These are phyloP conservation scores for Brassica nigra DNA, from an alignment of 345 rosid species.

Conservation along the genomic window DNA sequence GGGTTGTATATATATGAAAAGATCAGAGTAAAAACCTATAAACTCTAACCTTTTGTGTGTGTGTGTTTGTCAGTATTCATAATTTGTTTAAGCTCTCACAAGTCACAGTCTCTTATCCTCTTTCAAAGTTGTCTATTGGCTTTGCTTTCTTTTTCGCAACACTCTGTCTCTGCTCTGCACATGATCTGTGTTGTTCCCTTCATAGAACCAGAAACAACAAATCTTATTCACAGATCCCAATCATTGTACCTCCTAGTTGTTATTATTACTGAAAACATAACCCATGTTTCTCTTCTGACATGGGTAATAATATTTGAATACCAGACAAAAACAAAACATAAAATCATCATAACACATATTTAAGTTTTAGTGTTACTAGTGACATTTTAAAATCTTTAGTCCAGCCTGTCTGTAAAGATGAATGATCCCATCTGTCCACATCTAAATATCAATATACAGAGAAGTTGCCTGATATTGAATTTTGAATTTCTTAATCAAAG, in stretches of 20 bases:
- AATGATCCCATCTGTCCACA: conserved; percentile 20
- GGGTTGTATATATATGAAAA: neutral
- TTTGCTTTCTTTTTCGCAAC: conserved; percentile 25
- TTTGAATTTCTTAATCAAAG: conserved; percentile 18
- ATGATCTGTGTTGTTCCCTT: conserved; percentile 40
- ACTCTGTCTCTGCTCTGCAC: conserved; percentile 43
- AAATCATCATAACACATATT: conserved; percentile 22
- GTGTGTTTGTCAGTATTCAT: neutral
- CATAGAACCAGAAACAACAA: conserved; percentile 30
- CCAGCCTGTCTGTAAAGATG: conserved; percentile 39
- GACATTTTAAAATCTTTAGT: conserved; percentile 11
- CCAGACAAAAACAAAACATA: conserved; percentile 31
- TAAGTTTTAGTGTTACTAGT: conserved; percentile 4
- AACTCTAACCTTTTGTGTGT: neutral
- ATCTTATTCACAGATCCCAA: conserved; percentile 34
- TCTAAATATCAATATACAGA: neutral
- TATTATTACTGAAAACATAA: conserved; percentile 10
- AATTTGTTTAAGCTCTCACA: conserved; percentile 18
- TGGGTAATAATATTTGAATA: conserved; percentile 11
- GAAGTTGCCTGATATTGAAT: neutral
- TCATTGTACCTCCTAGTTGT: conserved; percentile 24
- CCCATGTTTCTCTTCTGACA: conserved; percentile 37
- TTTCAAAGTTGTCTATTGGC: conserved; percentile 18
- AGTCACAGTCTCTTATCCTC: conserved; percentile 20
- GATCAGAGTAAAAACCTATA: neutral